These are phyloP conservation scores for Annona cherimola DNA, from an alignment of 164 flowering plant genomes.

Conservation along the genomic window DNA sequence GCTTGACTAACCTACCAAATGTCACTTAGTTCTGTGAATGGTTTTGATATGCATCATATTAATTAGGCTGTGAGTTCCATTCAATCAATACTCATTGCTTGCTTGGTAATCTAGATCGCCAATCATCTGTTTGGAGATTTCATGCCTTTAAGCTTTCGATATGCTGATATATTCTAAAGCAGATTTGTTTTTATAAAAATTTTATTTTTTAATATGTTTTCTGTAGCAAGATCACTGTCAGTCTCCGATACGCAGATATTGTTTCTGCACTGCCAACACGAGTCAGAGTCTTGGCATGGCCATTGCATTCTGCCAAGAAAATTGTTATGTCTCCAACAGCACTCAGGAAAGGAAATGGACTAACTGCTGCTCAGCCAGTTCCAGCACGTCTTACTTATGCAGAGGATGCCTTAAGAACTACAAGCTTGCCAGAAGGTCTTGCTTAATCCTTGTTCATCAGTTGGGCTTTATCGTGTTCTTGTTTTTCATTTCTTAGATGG, in stretches of 20 bases:
- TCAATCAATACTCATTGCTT: background rate
- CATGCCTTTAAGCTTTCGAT: background rate
- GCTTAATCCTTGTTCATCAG: conserved; percentile 3
- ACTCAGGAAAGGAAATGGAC: conserved; percentile 39
- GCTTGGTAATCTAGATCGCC: background rate
- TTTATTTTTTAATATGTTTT: background rate
- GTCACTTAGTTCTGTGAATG: no score
- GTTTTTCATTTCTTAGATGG: background rate
- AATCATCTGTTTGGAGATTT: background rate
- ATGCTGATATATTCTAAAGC: background rate
- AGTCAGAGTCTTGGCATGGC: conserved; percentile 75
- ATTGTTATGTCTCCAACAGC: conserved; percentile 8
- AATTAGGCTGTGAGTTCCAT: background rate
- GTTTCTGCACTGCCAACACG: conserved; percentile 63
- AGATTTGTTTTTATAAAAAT: background rate
- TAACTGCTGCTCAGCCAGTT: conserved; percentile 24
- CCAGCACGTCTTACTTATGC: conserved; percentile 77
- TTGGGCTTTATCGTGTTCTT: background rate
- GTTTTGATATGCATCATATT: background rate
- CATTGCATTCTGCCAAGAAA: conserved; percentile 40
- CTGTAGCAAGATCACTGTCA: conserved; percentile 74
- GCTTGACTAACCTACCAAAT: no score
- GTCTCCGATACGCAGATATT: conserved; percentile 73
- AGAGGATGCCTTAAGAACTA: conserved; percentile 72
- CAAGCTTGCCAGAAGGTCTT: conserved; percentile 89